These are phyloP conservation scores for Umbelopsis sp. DNA, from an alignment of 371 early-diverging fungal genomes.

Conservation along the genomic window DNA sequence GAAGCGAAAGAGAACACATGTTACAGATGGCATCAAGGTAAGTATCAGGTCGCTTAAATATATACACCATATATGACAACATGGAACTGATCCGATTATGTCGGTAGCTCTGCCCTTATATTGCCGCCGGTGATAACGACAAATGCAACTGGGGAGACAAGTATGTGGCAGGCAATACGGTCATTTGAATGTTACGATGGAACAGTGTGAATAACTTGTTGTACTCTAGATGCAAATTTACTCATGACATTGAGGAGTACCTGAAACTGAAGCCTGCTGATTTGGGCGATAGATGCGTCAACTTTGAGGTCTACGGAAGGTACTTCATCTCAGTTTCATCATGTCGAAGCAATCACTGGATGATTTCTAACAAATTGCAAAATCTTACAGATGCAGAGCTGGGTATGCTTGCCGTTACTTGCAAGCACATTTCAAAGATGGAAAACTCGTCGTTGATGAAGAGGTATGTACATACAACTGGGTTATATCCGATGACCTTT, in stretches of 20 bases:
- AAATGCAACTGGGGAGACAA: conserved; percentile 8
- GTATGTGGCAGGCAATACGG: background rate
- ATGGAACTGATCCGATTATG: background rate
- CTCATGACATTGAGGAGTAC: conserved; percentile 70
- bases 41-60: background rate
- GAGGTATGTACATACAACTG: conserved; percentile 31
- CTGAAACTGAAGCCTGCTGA: conserved; percentile 71
- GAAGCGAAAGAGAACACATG: background rate
- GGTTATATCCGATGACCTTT: background rate
- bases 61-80: too few relatives aligned
- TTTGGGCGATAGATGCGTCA: conserved; percentile 73
- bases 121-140: background rate
- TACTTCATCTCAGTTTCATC: conserved; percentile 30
- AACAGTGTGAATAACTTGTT: background rate
- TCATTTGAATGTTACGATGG: background rate
- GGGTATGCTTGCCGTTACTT: conserved; percentile 85
- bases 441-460: conserved; percentile 54
- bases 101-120: background rate
- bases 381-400: conserved; percentile 48
- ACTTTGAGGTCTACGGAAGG: conserved; percentile 77
- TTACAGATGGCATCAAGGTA: conserved; percentile 1
- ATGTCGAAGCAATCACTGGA: background rate
- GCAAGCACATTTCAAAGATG: conserved; percentile 67
- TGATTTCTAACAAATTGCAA: background rate
- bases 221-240: conserved; percentile 59